Evolutionary conservation across 495 filamentous ascomycete genomes (phyloP).

Genomic region (Antarctomyces pellizariae): DNA sequence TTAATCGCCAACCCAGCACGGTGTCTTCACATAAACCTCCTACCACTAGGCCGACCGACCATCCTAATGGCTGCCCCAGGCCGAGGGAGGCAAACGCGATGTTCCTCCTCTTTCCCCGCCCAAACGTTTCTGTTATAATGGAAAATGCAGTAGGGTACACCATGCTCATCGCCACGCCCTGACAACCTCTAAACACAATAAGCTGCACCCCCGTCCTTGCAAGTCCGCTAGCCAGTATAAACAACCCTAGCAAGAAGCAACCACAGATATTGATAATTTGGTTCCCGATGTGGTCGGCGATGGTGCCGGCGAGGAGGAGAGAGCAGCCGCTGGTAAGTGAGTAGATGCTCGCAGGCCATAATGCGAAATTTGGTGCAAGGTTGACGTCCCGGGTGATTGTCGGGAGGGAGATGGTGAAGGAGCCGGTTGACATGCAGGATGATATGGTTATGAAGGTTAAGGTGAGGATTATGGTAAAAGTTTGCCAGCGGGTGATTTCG

Average conservation of each 20-base stretch:
- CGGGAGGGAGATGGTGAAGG: slow-evolving; percentile 13
- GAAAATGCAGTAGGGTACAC: slow-evolving; percentile 26
- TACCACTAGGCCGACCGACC: slow-evolving; percentile 27
- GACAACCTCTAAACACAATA: slow-evolving; percentile 25
- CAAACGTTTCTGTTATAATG: slow-evolving; percentile 21
- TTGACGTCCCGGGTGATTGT: slow-evolving; percentile 14
- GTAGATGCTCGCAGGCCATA: slow-evolving; percentile 16
- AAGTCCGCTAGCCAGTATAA: slow-evolving; percentile 23
- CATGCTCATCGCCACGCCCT: slow-evolving; percentile 24
- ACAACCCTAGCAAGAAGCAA: slow-evolving; percentile 18
- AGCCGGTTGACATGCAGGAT: too few species aligned
- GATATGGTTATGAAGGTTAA: too few species aligned
- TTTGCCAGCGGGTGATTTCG: too few species aligned
- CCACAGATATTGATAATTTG: slow-evolving; percentile 22
- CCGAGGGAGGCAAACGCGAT: slow-evolving; percentile 27
- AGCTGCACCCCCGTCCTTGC: slow-evolving; percentile 21
- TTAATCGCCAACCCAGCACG: slow-evolving; percentile 22
- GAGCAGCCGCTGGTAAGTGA: slow-evolving; percentile 22
- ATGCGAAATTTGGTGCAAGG: slow-evolving; percentile 9
- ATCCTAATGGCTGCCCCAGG: slow-evolving; percentile 25
- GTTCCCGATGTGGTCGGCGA: slow-evolving; percentile 27
- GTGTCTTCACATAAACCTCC: slow-evolving; percentile 25
- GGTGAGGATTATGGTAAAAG: too few species aligned
- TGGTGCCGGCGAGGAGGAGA: slow-evolving; percentile 24
- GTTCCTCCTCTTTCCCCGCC: slow-evolving; percentile 25